phyloP scores from a whole-genome alignment of 2,329 filamentous ascomycete genomes.

The Zymoseptoria pseudotritici region DNA sequence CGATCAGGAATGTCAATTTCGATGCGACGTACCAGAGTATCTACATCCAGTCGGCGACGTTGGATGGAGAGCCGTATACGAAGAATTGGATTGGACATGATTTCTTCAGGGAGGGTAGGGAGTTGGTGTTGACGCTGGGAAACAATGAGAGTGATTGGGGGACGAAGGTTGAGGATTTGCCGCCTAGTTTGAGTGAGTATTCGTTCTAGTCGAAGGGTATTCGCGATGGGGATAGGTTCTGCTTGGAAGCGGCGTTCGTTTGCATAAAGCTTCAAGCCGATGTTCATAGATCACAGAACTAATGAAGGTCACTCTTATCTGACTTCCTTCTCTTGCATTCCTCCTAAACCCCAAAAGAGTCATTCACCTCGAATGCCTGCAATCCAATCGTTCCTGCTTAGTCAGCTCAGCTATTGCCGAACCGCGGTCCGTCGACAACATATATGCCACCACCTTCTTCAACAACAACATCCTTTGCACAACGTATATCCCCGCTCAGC shows the following conservation, averaged over 20 bases:
- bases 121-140: constrained; percentile 31
- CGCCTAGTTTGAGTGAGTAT: constrained; percentile 21
- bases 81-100: constrained; percentile 37
- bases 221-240: not conserved
- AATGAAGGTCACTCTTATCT: too few relatives aligned
- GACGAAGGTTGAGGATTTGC: constrained; percentile 24
- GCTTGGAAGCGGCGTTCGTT: too few relatives aligned
- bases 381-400: not conserved
- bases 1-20: constrained; percentile 33
- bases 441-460: not conserved
- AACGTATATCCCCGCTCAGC: not conserved
- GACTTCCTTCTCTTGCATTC: too few relatives aligned
- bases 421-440: not conserved
- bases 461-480: not conserved
- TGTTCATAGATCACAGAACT: too few relatives aligned
- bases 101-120: constrained; percentile 35
- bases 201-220: not conserved
- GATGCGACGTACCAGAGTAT: constrained; percentile 29
- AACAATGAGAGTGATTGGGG: constrained; percentile 32
- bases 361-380: not conserved
- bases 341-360: not conserved
- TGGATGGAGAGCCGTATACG: constrained; percentile 33
- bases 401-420: not conserved
- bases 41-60: constrained; percentile 32
- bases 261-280: too few relatives aligned